Percentiles rank a stretch among this genome's conserved stretches.
Conservation (phyloP, 441 rosid species). For the Adansonia madagascariensis region DNA sequence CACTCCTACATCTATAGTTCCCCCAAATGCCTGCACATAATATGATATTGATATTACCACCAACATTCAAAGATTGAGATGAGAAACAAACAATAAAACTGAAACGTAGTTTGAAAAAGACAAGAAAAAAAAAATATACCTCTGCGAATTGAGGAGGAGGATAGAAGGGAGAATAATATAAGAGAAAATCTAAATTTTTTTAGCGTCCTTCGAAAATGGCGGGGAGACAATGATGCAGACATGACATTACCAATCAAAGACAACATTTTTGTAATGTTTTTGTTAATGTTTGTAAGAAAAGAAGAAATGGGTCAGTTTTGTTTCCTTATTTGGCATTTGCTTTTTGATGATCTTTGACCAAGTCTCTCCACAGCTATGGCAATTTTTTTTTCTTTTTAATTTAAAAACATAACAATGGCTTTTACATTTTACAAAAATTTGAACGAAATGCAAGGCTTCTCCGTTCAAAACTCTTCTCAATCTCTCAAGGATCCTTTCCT, state of each 20-base stretch:
- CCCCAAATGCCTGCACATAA: slow-evolving; percentile 41
- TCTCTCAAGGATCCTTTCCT: not conserved
- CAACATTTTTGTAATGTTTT: not conserved
- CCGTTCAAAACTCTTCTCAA: slow-evolving; percentile 1
- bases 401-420: not conserved
- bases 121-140: slow-evolving; percentile 34
- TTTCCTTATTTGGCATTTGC: not conserved
- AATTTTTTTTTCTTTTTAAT: not conserved
- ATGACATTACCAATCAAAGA: slow-evolving; percentile 20
- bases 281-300: slow-evolving; percentile 15
- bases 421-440: too few species aligned
- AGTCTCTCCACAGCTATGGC: slow-evolving; percentile 10
- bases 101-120: not conserved
- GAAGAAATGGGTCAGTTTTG: slow-evolving; percentile 8
- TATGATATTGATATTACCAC: not conserved
- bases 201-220: slow-evolving; percentile 27
- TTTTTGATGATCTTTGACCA: slow-evolving; percentile 25
- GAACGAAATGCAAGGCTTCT: slow-evolving; percentile 23
- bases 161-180: slow-evolving; percentile 27
- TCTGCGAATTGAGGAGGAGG: slow-evolving; percentile 40
- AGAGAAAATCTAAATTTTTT: slow-evolving; percentile 20
- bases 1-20: slow-evolving; percentile 41
- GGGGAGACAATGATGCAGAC: slow-evolving; percentile 33
- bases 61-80: slow-evolving; percentile 5
- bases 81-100: not conserved